Percentiles rank a stretch among this genome's conserved stretches.
phyloP scores from a whole-genome alignment of 805 yeast genomes.

The Scheffersomyces stipitis region DNA sequence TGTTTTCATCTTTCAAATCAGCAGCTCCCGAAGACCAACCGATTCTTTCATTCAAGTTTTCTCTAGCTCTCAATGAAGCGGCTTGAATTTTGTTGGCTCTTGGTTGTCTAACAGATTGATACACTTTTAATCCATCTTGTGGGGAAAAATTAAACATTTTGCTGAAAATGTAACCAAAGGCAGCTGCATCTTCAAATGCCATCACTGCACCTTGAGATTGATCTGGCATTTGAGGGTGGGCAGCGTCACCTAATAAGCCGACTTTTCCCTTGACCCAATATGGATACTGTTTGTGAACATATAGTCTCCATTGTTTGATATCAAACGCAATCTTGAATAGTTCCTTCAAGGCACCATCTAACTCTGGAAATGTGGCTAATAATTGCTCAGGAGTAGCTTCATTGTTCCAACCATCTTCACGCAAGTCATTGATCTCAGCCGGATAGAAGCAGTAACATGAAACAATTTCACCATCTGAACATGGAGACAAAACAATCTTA shows the following conservation, averaged over 20 bases:
- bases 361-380: slow-evolving; percentile 14
- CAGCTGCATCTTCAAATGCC: no score
- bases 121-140: slow-evolving; percentile 20
- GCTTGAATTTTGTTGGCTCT: slow-evolving; percentile 29
- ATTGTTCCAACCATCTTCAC: slow-evolving; percentile 21
- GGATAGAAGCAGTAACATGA: slow-evolving; percentile 26
- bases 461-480: slow-evolving; percentile 18
- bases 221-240: no score
- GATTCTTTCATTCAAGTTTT: slow-evolving; percentile 29
- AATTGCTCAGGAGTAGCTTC: slow-evolving; percentile 17
- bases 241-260: no score
- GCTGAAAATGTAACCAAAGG: slow-evolving; percentile 25
- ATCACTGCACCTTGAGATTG: no score
- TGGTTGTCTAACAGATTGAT: slow-evolving; percentile 24
- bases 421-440: slow-evolving; percentile 13
- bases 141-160: slow-evolving; percentile 20
- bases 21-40: slow-evolving; percentile 23
- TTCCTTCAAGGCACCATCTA: slow-evolving; percentile 18
- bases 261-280: slow-evolving; percentile 18
- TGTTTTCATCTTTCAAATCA: slow-evolving; percentile 14
- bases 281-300: slow-evolving; percentile 21
- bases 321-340: slow-evolving; percentile 22
- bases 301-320: slow-evolving; percentile 26
- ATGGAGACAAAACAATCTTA: slow-evolving; percentile 24
- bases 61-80: slow-evolving; percentile 30